Base-by-base conservation (phyloP, 352 stramenopile genomes). In the Globisporangium megalacanthum region DNA sequence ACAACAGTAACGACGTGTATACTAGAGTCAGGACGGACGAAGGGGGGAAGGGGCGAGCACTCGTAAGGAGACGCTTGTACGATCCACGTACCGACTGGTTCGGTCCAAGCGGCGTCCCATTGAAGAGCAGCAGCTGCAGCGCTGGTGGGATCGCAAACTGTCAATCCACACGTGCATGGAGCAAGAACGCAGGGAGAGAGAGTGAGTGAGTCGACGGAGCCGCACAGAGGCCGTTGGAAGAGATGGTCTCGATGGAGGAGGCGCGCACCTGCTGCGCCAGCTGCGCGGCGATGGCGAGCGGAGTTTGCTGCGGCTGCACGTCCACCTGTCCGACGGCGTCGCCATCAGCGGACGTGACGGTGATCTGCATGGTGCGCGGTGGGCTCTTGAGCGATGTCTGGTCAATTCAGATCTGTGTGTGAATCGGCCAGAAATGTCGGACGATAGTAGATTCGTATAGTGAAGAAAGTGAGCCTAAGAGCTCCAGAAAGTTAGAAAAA, bases 111-210 rank as follows among this genome's bases (percentile, higher is more conserved):
- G 79, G 76, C 14, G 70, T 76, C 15, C 82, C 76, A 44, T 94
- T 70, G 14, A 86, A 69, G 17, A 92, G 64, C 3, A 93, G 67
- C 54, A 88, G 66, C 64, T 92, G 81, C 0, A 57, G 61, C 3
- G 56, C 69, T 7, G 62, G 51, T 6, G 82, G 70, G 49, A 92
- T 87, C 9, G 77, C 70, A 65, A 92, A 88, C 83, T 94, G 46
- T 15, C 9, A n/a, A 37, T 19, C 7, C 15, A 56, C 29, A 60
- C n/a, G 56, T 25, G 47, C 6, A 54, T 9, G 51, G 4, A 56
- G 22, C 4, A 50, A 19, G 47, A 29, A 29, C 14, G 35, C 35
- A 39, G 35, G 5, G 33, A 59, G 17, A 33, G 14, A 20, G 6
- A 35, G 51, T 17, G 22, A 10, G 41, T 37, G 15, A 36, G 14